phyloP scores from a whole-genome alignment of 768 basidiomycete species.

The Trametes cinnabarina region DNA sequence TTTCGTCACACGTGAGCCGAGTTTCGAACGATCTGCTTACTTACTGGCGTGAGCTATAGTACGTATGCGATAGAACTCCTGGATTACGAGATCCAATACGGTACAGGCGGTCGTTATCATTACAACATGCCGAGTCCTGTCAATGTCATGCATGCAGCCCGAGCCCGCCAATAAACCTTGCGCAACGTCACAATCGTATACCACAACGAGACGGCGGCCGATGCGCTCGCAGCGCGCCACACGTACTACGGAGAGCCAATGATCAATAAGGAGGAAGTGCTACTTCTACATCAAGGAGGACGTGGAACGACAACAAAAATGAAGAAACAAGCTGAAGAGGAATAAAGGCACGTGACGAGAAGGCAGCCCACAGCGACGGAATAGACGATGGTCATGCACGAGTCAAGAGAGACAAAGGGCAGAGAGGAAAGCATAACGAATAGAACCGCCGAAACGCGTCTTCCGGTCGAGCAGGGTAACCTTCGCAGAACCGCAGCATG shows the following conservation, averaged over 20 bases:
- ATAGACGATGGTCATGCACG: not conserved
- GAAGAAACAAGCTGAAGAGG: conserved; percentile 1
- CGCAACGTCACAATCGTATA: not conserved
- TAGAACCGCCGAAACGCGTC: not conserved
- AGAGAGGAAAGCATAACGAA: not conserved
- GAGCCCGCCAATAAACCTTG: too few relatives aligned
- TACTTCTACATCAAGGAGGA: conserved; percentile 19
- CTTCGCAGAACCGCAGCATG: not conserved
- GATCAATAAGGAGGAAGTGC: conserved; percentile 18
- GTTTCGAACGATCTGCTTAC: too few relatives aligned
- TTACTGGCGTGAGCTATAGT: too few relatives aligned
- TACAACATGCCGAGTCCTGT: conserved; percentile 18
- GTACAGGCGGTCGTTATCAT: conserved; percentile 20
- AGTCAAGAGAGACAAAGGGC: conserved; percentile 1
- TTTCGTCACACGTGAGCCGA: too few relatives aligned
- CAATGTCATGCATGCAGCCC: not conserved
- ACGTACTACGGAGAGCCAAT: conserved; percentile 5
- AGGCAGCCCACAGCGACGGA: not conserved
- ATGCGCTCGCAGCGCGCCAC: not conserved
- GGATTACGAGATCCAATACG: conserved; percentile 17
- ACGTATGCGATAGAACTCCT: not conserved
- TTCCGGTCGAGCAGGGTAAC: not conserved
- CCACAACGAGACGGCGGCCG: not conserved
- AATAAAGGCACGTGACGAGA: conserved; percentile 9
- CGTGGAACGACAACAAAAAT: conserved; percentile 4